Conservation (phyloP, 331 rosid genomes). For the Pyrus hybrid region DNA sequence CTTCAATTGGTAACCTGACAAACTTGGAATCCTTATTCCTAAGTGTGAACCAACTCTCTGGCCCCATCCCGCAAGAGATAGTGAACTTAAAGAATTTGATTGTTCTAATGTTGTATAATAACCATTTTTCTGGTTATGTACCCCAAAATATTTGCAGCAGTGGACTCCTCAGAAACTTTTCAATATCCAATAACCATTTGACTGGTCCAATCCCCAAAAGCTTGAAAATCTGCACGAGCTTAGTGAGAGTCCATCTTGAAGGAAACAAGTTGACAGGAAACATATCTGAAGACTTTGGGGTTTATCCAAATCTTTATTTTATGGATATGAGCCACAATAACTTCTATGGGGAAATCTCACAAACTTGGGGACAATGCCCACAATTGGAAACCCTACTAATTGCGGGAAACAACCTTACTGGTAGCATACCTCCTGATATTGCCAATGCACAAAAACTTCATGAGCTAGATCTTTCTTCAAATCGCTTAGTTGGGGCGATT, state of each 20-base stretch:
- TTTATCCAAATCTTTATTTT: constrained; percentile 17
- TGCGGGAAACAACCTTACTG: constrained; percentile 2
- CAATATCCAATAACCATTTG: not conserved
- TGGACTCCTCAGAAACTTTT: not conserved
- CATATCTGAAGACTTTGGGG: constrained; percentile 28
- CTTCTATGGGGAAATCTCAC: constrained; percentile 29
- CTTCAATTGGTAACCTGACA: too few species aligned
- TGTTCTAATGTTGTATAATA: not conserved
- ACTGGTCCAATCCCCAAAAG: constrained; percentile 29
- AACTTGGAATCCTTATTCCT: not conserved
- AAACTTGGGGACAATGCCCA: constrained; percentile 22
- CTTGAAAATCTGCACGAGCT: constrained; percentile 22
- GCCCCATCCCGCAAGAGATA: constrained; percentile 1
- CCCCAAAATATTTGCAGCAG: not conserved
- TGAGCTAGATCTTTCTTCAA: constrained; percentile 26
- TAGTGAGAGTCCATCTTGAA: constrained; percentile 1
- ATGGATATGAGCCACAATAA: constrained; percentile 17
- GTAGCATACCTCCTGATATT: constrained; percentile 24
- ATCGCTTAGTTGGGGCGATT: constrained; percentile 17
- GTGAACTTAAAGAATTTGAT: not conserved
- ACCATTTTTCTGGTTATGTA: not conserved
- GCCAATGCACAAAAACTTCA: constrained; percentile 11
- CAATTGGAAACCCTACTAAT: constrained; percentile 2
- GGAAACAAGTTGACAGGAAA: constrained; percentile 22
- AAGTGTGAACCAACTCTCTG: not conserved